These are phyloP conservation scores for Cynanchum wilfordii DNA, from an alignment of 257 asterid species.

Conservation along the genomic window DNA sequence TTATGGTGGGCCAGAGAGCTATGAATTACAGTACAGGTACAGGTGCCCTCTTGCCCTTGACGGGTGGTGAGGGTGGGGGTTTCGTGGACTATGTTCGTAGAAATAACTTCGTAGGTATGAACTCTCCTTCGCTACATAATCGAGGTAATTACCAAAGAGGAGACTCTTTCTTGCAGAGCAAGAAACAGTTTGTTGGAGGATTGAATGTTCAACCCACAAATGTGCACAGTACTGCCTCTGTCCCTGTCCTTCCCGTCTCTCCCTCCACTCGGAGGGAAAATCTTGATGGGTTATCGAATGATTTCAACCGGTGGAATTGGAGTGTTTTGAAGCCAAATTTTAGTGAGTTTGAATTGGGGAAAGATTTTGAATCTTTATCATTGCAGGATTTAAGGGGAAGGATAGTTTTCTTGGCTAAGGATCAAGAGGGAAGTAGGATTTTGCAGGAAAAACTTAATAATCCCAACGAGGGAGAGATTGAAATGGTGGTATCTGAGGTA, in stretches of 20 bases:
- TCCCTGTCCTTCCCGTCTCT: no score
- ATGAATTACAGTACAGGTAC: slow-evolving; percentile 3
- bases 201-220: slow-evolving; percentile 14
- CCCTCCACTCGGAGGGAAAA: background rate
- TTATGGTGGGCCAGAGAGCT: slow-evolving; percentile 39
- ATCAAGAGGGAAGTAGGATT: slow-evolving; percentile 35
- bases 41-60: background rate
- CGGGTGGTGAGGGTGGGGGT: slow-evolving; percentile 10
- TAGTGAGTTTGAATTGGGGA: slow-evolving; percentile 9
- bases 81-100: background rate
- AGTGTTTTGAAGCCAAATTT: background rate
- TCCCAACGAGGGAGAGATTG: slow-evolving; percentile 32
- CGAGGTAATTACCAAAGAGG: slow-evolving; percentile 10
- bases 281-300: background rate
- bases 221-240: background rate
- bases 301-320: background rate
- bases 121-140: background rate
- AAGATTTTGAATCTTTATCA: slow-evolving; percentile 12
- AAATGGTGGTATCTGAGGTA: slow-evolving; percentile 36
- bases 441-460: slow-evolving; percentile 42
- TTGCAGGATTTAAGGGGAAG: slow-evolving; percentile 37
- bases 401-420: slow-evolving; percentile 32
- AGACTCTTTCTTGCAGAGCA: slow-evolving; percentile 56
- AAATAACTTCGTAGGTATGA: slow-evolving; percentile 7
- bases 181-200: slow-evolving; percentile 25